Percentiles rank a stretch among this genome's conserved stretches.
These are phyloP conservation scores for Didymella sp. DNA, from an alignment of 2,329 filamentous ascomycete genomes.

Conservation along the genomic window DNA sequence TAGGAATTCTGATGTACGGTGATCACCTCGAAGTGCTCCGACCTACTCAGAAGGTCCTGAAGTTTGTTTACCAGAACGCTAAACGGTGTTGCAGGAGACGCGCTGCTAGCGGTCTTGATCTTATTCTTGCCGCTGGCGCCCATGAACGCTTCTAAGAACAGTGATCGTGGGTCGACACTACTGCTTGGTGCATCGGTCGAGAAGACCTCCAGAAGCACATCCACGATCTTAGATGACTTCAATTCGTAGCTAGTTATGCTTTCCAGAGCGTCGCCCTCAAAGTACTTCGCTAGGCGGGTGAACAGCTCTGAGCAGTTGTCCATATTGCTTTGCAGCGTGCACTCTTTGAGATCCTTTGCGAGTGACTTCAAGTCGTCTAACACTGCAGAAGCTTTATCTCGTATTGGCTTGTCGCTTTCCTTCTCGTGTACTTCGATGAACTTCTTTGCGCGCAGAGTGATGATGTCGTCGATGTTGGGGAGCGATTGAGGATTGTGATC, in stretches of 20 bases:
- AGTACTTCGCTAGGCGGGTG: constrained; percentile 77
- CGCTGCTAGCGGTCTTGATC: constrained; percentile 68
- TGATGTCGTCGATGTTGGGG: constrained; percentile 71
- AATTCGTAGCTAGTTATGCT: constrained; percentile 96
- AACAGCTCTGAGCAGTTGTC: constrained; percentile 71
- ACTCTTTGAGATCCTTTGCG: constrained; percentile 73
- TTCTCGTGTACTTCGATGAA: constrained; percentile 86
- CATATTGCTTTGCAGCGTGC: constrained; percentile 63
- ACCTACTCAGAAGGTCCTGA: constrained; percentile 93
- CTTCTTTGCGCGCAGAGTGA: constrained; percentile 77
- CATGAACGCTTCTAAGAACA: constrained; percentile 95
- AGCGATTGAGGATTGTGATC: constrained; percentile 34
- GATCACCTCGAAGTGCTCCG: constrained; percentile 96
- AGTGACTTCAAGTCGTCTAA: constrained; percentile 74
- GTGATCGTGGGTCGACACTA: constrained; percentile 71
- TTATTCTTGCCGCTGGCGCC: constrained; percentile 67
- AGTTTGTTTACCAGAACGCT: constrained; percentile 91
- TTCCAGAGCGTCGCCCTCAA: constrained; percentile 85
- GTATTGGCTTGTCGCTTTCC: constrained; percentile 75
- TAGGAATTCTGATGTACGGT: constrained; percentile 93
- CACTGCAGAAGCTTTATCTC: constrained; percentile 78
- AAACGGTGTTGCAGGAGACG: constrained; percentile 81
- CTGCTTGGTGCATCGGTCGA: constrained; percentile 68
- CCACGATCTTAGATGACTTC: constrained; percentile 87
- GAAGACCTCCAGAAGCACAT: constrained; percentile 82